Percentiles rank a stretch among this genome's conserved stretches.
Evolutionary conservation across 225 moss, liverwort and hornwort genomes (phyloP).

Genomic region (Ulota crispa): DNA sequence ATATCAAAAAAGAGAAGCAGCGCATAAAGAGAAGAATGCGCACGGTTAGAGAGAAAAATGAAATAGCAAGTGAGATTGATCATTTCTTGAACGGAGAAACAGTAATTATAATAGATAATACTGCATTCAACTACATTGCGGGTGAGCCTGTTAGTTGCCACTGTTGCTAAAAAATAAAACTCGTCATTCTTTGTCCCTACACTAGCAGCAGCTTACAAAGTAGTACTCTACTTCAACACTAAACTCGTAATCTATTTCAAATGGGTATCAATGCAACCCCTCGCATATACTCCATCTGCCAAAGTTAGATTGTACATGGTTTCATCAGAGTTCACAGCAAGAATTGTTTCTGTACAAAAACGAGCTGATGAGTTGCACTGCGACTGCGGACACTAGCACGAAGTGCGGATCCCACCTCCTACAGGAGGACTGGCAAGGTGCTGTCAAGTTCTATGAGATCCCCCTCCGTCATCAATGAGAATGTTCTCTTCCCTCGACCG

Average conservation of each 20-base stretch:
- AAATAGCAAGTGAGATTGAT: not conserved
- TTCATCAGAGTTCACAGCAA: slow-evolving; percentile 48
- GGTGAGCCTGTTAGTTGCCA: slow-evolving; percentile 23
- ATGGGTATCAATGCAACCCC: slow-evolving; percentile 32
- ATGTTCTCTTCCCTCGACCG: not conserved
- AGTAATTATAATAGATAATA: slow-evolving; percentile 13
- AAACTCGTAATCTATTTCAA: slow-evolving; percentile 11
- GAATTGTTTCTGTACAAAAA: slow-evolving; percentile 43
- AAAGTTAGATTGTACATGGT: slow-evolving; percentile 35
- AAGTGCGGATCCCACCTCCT: slow-evolving; percentile 24
- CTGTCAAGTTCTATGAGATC: slow-evolving; percentile 14
- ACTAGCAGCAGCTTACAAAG: slow-evolving; percentile 13
- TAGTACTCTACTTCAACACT: slow-evolving; percentile 18
- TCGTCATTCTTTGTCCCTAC: not conserved
- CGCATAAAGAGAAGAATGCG: not conserved
- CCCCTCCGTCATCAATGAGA: slow-evolving; percentile 22
- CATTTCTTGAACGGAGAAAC: slow-evolving; percentile 16
- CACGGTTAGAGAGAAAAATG: not conserved
- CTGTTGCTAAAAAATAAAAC: slow-evolving; percentile 1
- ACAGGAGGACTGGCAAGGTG: slow-evolving; percentile 22
- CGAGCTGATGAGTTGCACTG: slow-evolving; percentile 36
- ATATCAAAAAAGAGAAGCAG: not conserved
- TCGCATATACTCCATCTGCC: slow-evolving; percentile 40
- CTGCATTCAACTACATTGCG: slow-evolving; percentile 19
- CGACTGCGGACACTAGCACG: slow-evolving; percentile 20